A percentile compares a stretch with the other conserved stretches of the same genome.
phyloP scores from a whole-genome alignment of 768 basidiomycete species.

The Hygrophorus pudorinus region DNA sequence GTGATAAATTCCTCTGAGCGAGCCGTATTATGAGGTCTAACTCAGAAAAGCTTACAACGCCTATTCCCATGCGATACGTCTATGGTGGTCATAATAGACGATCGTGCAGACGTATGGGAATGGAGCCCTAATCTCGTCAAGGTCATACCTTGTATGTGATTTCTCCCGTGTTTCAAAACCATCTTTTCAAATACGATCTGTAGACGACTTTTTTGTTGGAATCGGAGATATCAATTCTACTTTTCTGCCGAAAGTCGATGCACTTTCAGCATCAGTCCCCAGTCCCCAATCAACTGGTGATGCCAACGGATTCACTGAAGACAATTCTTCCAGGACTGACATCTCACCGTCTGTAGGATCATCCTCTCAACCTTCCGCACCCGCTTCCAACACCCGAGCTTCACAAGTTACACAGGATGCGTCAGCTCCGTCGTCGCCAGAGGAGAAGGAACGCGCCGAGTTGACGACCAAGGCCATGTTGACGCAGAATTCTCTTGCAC shows the following conservation, averaged over 20 bases:
- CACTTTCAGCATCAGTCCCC: slow-evolving; percentile 31
- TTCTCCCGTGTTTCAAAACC: background rate
- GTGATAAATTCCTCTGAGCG: slow-evolving; percentile 8
- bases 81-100: slow-evolving; percentile 99
- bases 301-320: background rate
- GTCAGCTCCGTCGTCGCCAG: slow-evolving; percentile 19
- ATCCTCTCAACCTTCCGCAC: slow-evolving; percentile 1
- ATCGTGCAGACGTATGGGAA: slow-evolving; percentile 97
- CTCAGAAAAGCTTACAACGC: slow-evolving; percentile 84
- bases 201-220: slow-evolving; percentile 96
- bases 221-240: slow-evolving; percentile 98
- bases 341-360: background rate
- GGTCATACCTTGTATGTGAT: slow-evolving; percentile 81
- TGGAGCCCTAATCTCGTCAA: slow-evolving; percentile 95
- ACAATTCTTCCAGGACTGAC: background rate
- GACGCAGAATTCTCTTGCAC: slow-evolving; percentile 58
- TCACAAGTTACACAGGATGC: slow-evolving; percentile 16
- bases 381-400: slow-evolving; percentile 8
- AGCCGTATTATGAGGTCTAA: slow-evolving; percentile 48
- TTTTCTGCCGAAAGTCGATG: slow-evolving; percentile 75
- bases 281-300: slow-evolving; percentile 16
- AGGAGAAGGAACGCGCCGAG: slow-evolving; percentile 36
- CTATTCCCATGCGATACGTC: slow-evolving; percentile 95
- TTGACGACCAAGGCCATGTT: slow-evolving; percentile 45
- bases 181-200: slow-evolving; percentile 12